Evolutionary conservation across 2,329 filamentous ascomycete species (phyloP).

Genomic region (Colletotrichum scovillei): DNA sequence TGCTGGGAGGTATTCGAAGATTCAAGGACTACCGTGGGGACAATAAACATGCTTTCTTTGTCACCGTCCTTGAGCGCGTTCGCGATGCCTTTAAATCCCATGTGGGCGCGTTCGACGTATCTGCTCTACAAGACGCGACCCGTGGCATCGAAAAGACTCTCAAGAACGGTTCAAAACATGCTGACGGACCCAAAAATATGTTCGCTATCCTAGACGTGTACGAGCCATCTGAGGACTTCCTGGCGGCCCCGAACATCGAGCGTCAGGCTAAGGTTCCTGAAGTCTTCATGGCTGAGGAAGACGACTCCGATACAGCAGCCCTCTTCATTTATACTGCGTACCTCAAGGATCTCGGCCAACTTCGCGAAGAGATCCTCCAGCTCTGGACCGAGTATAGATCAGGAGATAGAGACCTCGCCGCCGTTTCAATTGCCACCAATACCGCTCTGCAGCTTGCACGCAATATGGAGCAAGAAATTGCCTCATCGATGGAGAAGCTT

Average conservation of each 20-base stretch:
- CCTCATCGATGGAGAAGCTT: constrained; percentile 33
- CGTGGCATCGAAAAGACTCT: constrained; percentile 1
- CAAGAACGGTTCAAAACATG: constrained; percentile 24
- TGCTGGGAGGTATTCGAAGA: constrained; percentile 36
- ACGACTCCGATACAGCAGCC: constrained; percentile 38
- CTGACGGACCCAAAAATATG: constrained; percentile 38
- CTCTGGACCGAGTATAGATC: constrained; percentile 46
- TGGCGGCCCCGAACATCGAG: constrained; percentile 43
- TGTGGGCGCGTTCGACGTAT: constrained; percentile 14
- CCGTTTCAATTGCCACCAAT: constrained; percentile 50
- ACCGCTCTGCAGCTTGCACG: constrained; percentile 48
- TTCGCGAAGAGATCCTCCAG: constrained; percentile 42
- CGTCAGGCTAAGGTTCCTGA: constrained; percentile 2
- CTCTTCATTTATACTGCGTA: constrained; percentile 42
- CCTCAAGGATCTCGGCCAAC: constrained; percentile 44
- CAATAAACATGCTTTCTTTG: constrained; percentile 46
- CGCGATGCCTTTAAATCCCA: constrained; percentile 43
- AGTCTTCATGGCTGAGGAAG: constrained; percentile 44
- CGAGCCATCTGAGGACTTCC: constrained; percentile 51
- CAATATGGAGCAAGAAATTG: constrained; percentile 45
- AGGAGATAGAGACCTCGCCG: constrained; percentile 43
- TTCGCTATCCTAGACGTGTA: constrained; percentile 50
- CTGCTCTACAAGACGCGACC: not conserved
- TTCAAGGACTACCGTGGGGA: constrained; percentile 39
- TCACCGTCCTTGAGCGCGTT: constrained; percentile 48